Evolutionary conservation across 805 yeast species (phyloP).

Genomic region (Candida silvicultrix): DNA sequence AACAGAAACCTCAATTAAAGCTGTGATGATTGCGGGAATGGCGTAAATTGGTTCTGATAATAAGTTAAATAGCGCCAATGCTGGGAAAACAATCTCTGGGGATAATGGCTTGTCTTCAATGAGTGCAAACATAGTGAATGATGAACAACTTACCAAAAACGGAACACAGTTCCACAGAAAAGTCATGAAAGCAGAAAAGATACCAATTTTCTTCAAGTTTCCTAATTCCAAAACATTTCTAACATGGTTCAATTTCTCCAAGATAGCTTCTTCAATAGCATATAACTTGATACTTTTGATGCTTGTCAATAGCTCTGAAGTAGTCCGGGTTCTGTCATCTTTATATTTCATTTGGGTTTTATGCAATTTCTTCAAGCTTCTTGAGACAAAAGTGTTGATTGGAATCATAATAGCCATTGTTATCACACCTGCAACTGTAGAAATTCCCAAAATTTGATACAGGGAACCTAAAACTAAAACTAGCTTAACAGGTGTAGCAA

Average conservation of each 20-base stretch:
- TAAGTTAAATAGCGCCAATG: constrained; percentile 53
- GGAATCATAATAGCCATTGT: constrained; percentile 54
- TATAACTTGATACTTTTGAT: constrained; percentile 62
- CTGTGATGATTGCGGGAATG: constrained; percentile 51
- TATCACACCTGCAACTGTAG: constrained; percentile 51
- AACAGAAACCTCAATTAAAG: constrained; percentile 52
- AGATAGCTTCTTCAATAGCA: constrained; percentile 66
- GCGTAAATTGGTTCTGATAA: constrained; percentile 52
- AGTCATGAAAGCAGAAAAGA: constrained; percentile 37
- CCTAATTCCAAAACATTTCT: constrained; percentile 55
- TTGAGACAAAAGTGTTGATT: constrained; percentile 42
- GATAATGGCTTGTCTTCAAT: constrained; percentile 44
- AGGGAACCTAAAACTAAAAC: constrained; percentile 47
- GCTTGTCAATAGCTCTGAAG: constrained; percentile 52
- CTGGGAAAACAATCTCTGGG: constrained; percentile 66
- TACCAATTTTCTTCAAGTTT: constrained; percentile 43
- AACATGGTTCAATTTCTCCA: constrained; percentile 40
- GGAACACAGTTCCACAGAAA: constrained; percentile 65
- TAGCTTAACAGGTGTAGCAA: constrained; percentile 55
- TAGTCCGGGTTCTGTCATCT: constrained; percentile 51
- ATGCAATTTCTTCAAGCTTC: constrained; percentile 36
- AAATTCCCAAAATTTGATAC: constrained; percentile 48
- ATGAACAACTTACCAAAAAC: constrained; percentile 53
- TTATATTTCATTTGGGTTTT: constrained; percentile 56
- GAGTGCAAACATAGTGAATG: constrained; percentile 49